Base-by-base conservation (phyloP, 495 filamentous ascomycete species). In the Aspergillus sparsus region DNA sequence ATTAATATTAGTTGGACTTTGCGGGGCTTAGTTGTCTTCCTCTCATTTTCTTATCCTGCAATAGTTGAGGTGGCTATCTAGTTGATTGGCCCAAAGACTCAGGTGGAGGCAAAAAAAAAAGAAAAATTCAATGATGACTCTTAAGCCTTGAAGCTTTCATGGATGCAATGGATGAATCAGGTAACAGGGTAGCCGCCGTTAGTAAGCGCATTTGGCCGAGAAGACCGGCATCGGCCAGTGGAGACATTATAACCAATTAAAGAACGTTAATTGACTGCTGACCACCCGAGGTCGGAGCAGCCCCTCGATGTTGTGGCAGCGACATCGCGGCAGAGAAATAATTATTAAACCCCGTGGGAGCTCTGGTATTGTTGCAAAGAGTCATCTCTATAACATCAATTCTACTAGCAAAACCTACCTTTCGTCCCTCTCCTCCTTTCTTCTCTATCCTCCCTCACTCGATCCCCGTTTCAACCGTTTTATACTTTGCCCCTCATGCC, bases 401-500 rank as follows among this genome's bases (percentile, higher is more conserved):
- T 49, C 32, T 7, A 36, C 11, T 6, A 50, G 35, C 45, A 45
- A 21, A 53, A 45, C 59, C 57, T 39, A 45, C 55, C 15, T 50
- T 55, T 50, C 16, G 12, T 67, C 49, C 21, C 21, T 46, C 46
- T 57, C 16, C 33, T 37, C n/a, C 12, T 27, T 18, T 42, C 33
- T 35, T 21, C 37, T 34, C 54, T 18, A 58, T 49, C 18, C 47
- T 39, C 39, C 27, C 36, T 53, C 18, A 21, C 36, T 35, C 21
- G 21, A 27, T 27, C 21, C 21, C 21, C 21, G 21, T 27, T 27
- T 27, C 21, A 27, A 11, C 42, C 15, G 27, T 33, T 49, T 49
- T 61, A 13, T 55, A 42, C 46, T 32, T 59, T 60, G 62, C 62
- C 60, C 73, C 86, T 73, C 61, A 97, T 97, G 92, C 92, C 92